Evolutionary conservation across 352 stramenopile genomes (phyloP).

Genomic region (Thraustochytrium striatum): DNA sequence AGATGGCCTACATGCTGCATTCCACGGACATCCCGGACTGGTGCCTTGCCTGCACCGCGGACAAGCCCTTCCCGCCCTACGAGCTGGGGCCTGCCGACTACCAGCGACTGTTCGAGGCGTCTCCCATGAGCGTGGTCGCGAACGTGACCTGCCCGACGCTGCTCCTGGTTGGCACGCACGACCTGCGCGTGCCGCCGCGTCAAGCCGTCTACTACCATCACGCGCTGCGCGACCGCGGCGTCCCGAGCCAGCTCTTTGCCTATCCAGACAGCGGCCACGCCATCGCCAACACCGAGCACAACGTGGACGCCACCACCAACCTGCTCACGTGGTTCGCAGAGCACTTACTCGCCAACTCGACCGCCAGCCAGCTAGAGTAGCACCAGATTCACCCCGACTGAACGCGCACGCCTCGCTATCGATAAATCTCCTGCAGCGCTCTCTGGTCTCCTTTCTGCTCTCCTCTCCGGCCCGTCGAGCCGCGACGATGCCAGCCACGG

Average conservation of each 20-base stretch:
- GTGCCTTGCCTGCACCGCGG: not conserved
- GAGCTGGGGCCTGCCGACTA: not conserved
- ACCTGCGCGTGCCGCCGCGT: slow-evolving; percentile 13
- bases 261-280: slow-evolving; percentile 34
- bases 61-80: not conserved
- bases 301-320: slow-evolving; percentile 1
- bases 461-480: too few relatives aligned
- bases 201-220: slow-evolving; percentile 30
- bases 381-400: too few relatives aligned
- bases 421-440: too few relatives aligned
- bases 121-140: not conserved
- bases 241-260: not conserved
- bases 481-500: too few relatives aligned
- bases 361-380: too few relatives aligned
- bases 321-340: slow-evolving; percentile 7
- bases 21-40: slow-evolving; percentile 41
- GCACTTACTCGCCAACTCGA: slow-evolving; percentile 22
- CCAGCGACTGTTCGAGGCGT: not conserved
- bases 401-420: too few relatives aligned
- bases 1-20: slow-evolving; percentile 6
- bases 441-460: too few relatives aligned
- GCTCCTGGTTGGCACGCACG: not conserved
- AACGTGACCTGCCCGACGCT: slow-evolving; percentile 29
- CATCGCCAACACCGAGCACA: slow-evolving; percentile 20
- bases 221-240: not conserved